These are phyloP conservation scores for Cryomyces minteri DNA, from an alignment of 495 filamentous ascomycete genomes.

Conservation along the genomic window DNA sequence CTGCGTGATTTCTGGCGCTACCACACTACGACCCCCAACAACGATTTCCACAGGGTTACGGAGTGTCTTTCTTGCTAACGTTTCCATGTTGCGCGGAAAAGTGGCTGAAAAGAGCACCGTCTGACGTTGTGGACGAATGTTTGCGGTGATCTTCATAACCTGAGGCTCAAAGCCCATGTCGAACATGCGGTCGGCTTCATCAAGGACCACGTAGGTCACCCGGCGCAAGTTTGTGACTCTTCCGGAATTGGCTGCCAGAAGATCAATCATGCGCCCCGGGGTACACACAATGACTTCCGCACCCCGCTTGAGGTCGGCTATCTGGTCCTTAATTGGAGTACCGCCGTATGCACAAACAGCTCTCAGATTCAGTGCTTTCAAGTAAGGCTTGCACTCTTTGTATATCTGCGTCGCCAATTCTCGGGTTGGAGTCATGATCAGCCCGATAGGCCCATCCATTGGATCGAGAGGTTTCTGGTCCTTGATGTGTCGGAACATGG, in stretches of 20 bases:
- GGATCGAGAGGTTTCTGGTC: constrained; percentile 72
- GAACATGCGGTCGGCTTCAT: constrained; percentile 98
- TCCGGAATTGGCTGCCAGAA: constrained; percentile 80
- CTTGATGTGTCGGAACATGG: constrained; percentile 96
- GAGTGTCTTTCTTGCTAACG: constrained; percentile 73
- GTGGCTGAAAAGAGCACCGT: constrained; percentile 94
- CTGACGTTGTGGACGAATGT: constrained; percentile 79
- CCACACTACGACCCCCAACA: constrained; percentile 79
- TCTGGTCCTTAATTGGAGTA: constrained; percentile 93
- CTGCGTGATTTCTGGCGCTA: constrained; percentile 88
- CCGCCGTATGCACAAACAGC: constrained; percentile 92
- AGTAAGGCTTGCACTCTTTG: constrained; percentile 80
- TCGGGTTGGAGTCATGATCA: constrained; percentile 90
- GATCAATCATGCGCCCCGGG: constrained; percentile 91
- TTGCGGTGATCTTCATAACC: constrained; percentile 88
- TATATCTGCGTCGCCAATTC: constrained; percentile 93
- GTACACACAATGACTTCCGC: constrained; percentile 92
- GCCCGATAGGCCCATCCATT: constrained; percentile 68
- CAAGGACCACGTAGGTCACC: constrained; percentile 83
- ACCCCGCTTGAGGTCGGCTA: constrained; percentile 85
- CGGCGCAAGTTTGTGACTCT: constrained; percentile 79
- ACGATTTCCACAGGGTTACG: constrained; percentile 75
- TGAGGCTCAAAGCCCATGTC: constrained; percentile 99
- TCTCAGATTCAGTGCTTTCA: constrained; percentile 76
- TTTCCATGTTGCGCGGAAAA: constrained; percentile 88